Evolutionary conservation across 1,284 basidiomycete genomes (phyloP).

Genomic region (Ustilago tritici): DNA sequence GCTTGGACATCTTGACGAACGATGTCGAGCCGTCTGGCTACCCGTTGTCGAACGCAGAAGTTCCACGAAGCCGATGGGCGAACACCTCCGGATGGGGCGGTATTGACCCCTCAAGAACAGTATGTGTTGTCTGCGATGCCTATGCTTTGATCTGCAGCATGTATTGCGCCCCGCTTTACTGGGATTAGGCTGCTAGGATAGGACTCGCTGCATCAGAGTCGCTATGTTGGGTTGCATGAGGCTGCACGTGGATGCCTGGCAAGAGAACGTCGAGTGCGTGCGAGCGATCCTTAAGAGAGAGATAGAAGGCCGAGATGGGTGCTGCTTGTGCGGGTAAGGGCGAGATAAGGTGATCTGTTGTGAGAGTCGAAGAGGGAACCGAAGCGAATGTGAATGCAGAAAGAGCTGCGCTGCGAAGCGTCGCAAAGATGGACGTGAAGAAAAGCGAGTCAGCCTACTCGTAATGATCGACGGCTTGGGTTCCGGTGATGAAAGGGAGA

Average conservation of each 20-base stretch:
- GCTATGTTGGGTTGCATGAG: not conserved
- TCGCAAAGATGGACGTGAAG: not conserved
- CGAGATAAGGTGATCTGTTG: not conserved
- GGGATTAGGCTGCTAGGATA: not conserved
- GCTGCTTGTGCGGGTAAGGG: no score
- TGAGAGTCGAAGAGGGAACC: not conserved
- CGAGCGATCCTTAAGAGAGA: not conserved
- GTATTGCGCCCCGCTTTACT: not conserved
- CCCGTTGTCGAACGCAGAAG: not conserved
- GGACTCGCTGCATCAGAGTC: not conserved
- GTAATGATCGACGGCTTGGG: not conserved
- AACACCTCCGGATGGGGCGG: not conserved
- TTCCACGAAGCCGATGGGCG: not conserved
- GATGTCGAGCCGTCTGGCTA: not conserved
- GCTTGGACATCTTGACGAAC: conserved; percentile 37
- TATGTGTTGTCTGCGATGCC: not conserved
- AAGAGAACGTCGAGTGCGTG: not conserved
- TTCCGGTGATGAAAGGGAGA: not conserved
- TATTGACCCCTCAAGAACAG: not conserved
- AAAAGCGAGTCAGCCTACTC: not conserved
- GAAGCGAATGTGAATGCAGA: conserved; percentile 4
- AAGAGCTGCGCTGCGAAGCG: conserved; percentile 1
- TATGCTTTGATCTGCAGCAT: not conserved
- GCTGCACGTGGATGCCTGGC: not conserved
- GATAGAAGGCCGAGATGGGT: not conserved